phyloP scores from a whole-genome alignment of 257 asterid genomes.

The Primulina tabacum region DNA sequence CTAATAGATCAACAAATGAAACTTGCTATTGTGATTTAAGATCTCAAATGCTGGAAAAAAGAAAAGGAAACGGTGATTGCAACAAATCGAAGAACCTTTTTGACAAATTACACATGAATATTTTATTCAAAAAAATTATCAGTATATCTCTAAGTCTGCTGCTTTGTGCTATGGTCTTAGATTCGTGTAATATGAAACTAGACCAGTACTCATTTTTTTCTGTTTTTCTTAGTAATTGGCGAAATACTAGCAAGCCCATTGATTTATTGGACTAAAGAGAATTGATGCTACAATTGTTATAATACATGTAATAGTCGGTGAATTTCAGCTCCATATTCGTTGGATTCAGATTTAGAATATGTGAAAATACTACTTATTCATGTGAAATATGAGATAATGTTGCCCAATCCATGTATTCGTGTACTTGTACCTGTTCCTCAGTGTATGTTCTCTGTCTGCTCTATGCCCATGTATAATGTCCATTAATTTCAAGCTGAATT shows the following conservation, averaged over 20 bases:
- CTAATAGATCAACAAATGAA: no score
- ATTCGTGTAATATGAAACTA: neutral
- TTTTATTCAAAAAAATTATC: no score
- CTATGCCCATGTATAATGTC: constrained; percentile 2
- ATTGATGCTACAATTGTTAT: constrained; percentile 4
- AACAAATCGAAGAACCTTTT: no score
- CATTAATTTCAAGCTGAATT: constrained; percentile 5
- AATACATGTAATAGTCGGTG: no score
- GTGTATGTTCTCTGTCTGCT: constrained; percentile 9
- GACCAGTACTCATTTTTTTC: neutral
- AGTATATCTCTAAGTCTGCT: no score
- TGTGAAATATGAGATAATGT: neutral
- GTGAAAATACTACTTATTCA: neutral
- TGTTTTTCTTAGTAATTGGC: neutral
- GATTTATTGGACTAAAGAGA: constrained; percentile 2
- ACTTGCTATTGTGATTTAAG: no score
- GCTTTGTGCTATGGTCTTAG: no score
- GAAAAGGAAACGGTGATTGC: no score
- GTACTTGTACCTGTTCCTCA: neutral
- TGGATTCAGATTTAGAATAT: neutral
- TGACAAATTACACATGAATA: no score
- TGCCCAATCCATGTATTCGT: neutral
- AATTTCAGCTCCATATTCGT: neutral
- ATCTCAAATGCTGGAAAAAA: no score
- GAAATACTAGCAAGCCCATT: neutral